Percentiles rank a stretch among this genome's conserved stretches.
phyloP scores from a whole-genome alignment of 768 basidiomycete species.

The Lyophyllum decastes region DNA sequence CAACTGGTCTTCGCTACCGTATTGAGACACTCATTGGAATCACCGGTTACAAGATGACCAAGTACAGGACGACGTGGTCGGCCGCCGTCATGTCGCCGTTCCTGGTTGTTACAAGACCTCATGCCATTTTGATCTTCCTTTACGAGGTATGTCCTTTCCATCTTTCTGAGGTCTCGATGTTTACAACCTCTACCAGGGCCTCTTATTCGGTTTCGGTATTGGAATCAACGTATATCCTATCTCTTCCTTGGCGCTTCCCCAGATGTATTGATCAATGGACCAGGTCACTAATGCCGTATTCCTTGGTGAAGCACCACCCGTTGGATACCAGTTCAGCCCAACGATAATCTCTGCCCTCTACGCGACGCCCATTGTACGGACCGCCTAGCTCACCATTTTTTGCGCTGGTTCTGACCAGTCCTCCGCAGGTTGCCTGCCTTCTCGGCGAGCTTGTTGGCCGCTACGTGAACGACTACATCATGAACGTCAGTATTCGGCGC shows the following conservation, averaged over 20 bases:
- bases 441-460: conserved; percentile 55
- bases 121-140: conserved; percentile 49
- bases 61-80: conserved; percentile 53
- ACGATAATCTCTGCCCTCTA: conserved; percentile 55
- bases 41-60: conserved; percentile 58
- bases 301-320: conserved; percentile 52
- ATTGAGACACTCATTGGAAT: conserved; percentile 65
- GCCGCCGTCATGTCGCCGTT: conserved; percentile 46
- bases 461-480: conserved; percentile 55
- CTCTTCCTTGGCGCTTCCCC: not conserved
- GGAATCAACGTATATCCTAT: conserved; percentile 52
- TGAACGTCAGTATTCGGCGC: conserved; percentile 42
- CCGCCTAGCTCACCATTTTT: not conserved
- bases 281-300: conserved; percentile 71
- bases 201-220: conserved; percentile 65
- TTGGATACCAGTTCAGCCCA: conserved; percentile 54
- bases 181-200: conserved; percentile 30
- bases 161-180: not conserved
- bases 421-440: conserved; percentile 46
- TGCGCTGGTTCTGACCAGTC: not conserved
- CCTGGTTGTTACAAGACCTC: conserved; percentile 63
- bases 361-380: conserved; percentile 52
- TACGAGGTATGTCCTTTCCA: conserved; percentile 44
- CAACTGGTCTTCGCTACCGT: conserved; percentile 47
- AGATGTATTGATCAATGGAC: not conserved